Evolutionary conservation across 2,329 filamentous ascomycete genomes (phyloP).

Genomic region (Coleophoma eucalyptorum): DNA sequence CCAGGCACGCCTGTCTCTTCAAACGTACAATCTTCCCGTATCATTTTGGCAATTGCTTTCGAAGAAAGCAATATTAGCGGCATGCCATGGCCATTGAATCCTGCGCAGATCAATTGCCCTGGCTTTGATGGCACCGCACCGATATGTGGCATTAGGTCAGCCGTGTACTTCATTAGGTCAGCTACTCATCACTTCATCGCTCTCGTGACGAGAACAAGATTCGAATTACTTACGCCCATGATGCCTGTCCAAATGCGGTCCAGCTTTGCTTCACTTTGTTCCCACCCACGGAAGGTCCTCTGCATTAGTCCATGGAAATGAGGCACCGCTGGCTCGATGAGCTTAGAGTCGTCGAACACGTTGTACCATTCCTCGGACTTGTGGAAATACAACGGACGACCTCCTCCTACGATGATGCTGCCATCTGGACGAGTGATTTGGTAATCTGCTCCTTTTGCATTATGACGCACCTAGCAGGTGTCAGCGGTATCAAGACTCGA

Average conservation of each 20-base stretch:
- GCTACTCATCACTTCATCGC: too few species aligned
- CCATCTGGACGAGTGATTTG: constrained; percentile 23
- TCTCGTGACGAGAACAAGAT: neutral
- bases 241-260: neutral
- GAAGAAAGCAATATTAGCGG: neutral
- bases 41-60: neutral
- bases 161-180: neutral
- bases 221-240: neutral
- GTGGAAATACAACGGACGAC: constrained; percentile 12
- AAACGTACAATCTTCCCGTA: neutral
- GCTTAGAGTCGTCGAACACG: constrained; percentile 39
- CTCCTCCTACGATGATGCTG: constrained; percentile 37
- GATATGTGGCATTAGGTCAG: neutral
- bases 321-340: constrained; percentile 36
- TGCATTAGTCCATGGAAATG: constrained; percentile 48
- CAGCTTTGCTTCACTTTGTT: neutral
- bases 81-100: neutral
- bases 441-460: neutral
- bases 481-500: constrained; percentile 29
- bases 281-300: constrained; percentile 42
- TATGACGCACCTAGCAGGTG: neutral
- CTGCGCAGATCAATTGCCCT: neutral
- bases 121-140: neutral
- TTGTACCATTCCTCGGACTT: constrained; percentile 38
- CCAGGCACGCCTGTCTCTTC: neutral